Conservation (phyloP, 768 basidiomycete species). For the Mycena pura region DNA sequence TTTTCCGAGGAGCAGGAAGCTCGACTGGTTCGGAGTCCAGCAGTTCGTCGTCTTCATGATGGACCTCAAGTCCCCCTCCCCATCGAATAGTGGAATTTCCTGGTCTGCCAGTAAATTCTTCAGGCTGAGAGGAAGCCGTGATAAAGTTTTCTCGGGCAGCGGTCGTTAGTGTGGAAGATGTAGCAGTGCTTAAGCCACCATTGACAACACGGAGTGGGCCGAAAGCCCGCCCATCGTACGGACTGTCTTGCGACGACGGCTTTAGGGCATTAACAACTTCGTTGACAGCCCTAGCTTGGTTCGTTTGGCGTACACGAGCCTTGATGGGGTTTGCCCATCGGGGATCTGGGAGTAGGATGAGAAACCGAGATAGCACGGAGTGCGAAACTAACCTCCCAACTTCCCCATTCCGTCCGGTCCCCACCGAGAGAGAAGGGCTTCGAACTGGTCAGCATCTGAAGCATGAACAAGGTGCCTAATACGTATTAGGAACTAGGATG, state of each 20-base stretch:
- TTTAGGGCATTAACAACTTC: conserved; percentile 77
- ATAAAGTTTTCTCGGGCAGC: conserved; percentile 74
- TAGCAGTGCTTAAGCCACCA: conserved; percentile 72
- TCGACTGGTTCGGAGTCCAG: conserved; percentile 39
- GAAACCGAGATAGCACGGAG: conserved; percentile 29
- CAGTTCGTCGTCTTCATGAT: conserved; percentile 69
- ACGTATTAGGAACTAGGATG: conserved; percentile 31
- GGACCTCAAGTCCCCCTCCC: conserved; percentile 65
- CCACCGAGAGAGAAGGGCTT: conserved; percentile 87
- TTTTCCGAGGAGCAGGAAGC: conserved; percentile 52
- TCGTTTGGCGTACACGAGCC: conserved; percentile 68
- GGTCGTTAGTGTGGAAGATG: conserved; percentile 77
- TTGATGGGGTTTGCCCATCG: conserved; percentile 91
- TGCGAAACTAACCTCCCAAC: conserved; percentile 69
- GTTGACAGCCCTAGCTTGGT: conserved; percentile 76
- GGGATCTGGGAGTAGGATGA: conserved; percentile 64
- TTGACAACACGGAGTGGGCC: conserved; percentile 80
- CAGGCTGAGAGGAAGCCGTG: conserved; percentile 52
- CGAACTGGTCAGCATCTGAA: conserved; percentile 87
- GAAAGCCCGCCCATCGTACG: conserved; percentile 48
- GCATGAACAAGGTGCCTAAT: conserved; percentile 88
- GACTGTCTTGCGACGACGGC: conserved; percentile 57
- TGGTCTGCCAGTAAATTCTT: conserved; percentile 60
- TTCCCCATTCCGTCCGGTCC: conserved; percentile 89
- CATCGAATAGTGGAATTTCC: conserved; percentile 68